Percentiles rank a stretch among this genome's conserved stretches.
Conservation (phyloP, 2,329 filamentous ascomycete species). For the Botryosphaeria dothidea region DNA sequence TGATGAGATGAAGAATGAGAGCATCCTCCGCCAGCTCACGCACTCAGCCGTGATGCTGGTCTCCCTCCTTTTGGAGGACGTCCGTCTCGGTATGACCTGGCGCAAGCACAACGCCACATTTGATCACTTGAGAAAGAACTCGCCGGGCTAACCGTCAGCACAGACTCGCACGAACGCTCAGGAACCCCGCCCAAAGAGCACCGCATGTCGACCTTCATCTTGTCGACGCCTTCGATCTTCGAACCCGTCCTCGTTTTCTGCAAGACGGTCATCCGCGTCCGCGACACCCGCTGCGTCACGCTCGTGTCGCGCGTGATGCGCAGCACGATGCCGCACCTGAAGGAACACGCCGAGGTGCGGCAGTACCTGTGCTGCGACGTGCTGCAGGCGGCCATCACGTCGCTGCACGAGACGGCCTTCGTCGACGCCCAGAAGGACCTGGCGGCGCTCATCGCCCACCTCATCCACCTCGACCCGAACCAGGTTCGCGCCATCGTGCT, state of each 20-base stretch:
- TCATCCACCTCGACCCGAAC: constrained; percentile 72
- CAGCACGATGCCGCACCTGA: constrained; percentile 79
- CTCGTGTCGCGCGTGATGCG: constrained; percentile 86
- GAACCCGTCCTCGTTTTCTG: constrained; percentile 90
- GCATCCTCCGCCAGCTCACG: constrained; percentile 87
- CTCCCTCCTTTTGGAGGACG: constrained; percentile 81
- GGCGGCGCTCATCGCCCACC: constrained; percentile 81
- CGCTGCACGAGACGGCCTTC: constrained; percentile 93
- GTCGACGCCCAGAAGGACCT: constrained; percentile 94
- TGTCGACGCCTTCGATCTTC: constrained; percentile 74
- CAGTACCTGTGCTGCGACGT: constrained; percentile 90
- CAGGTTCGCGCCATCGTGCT: constrained; percentile 71
- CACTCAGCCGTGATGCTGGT: constrained; percentile 92
- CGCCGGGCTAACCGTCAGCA: not conserved
- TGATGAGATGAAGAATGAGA: constrained; percentile 98
- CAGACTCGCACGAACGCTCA: constrained; percentile 19
- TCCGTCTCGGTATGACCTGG: constrained; percentile 54
- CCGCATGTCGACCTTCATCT: constrained; percentile 77
- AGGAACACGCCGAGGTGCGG: constrained; percentile 60
- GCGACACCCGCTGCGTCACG: constrained; percentile 83
- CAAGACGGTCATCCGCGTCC: constrained; percentile 85
- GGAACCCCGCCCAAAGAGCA: constrained; percentile 43
- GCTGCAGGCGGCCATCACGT: constrained; percentile 84
- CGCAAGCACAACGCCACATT: constrained; percentile 23
- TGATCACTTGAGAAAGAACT: not conserved